Evolutionary conservation across 805 yeast genomes (phyloP), one percentile per base, ranked within the genome.

Genomic region (Ogataea paradorogensis): DNA sequence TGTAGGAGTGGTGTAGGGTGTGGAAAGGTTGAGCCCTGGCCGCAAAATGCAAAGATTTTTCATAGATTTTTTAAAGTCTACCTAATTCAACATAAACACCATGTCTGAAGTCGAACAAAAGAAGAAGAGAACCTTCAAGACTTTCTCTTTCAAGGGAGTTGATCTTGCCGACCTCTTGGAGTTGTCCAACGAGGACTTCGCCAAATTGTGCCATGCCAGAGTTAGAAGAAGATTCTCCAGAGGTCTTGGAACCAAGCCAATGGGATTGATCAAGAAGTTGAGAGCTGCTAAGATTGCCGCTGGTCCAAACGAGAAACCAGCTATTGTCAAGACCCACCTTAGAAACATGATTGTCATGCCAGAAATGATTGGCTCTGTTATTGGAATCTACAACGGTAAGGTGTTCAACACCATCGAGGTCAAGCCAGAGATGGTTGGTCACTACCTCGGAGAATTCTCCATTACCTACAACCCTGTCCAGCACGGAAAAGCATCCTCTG

Each of bases 401-500:
- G 87, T 79, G 63, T 93, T 93, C 95, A 91, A 91, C 95, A 85
- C 83, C 65, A 96, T 93, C 73, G 99, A 93, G 76, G 78, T 93
- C 76, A 89, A 79, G 74, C 96, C 99, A 67, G 99, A 93, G 81
- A 93, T 93, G 99, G 90, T 91, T 70, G 98, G 99, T 71, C 96
- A 91, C 85, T 93, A 93, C 95, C 86, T 93, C 66, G 99, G 97
- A 79, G 99, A 93, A 81, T 93, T 93, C 88, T 91, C 99, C 67
- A 93, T 93, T 76, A 80, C 99, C 65, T 93, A 93, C 82, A 86
- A 95, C 74, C 99, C 99, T 70, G 97, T 91, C 71, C 88, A 95
- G 82, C 99, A 95, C 82, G 97, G 97, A 84, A 63, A 62, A 56
- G 56, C 65, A 44, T 53, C 66, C 47, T 52, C 58, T 44, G 67